Conservation (phyloP, 1,284 basidiomycete genomes). For the Tylopilus sp. region DNA sequence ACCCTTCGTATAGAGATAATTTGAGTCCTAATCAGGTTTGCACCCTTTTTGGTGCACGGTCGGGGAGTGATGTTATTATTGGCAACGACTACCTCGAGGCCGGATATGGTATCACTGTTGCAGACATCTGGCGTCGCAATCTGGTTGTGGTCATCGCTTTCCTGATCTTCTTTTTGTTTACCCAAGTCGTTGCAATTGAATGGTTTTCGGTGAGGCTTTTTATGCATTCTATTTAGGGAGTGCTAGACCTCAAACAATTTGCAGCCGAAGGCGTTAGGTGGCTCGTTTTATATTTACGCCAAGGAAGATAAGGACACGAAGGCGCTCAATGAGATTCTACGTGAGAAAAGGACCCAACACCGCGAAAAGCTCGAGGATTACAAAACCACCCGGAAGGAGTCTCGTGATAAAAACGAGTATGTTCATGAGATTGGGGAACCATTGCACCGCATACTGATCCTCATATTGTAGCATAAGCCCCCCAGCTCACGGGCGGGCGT, state of each 20-base stretch:
- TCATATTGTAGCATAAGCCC: conserved; percentile 1
- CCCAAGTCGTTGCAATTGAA: conserved; percentile 60
- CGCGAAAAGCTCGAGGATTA: conserved; percentile 32
- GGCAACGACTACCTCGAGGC: conserved; percentile 60
- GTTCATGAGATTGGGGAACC: background rate
- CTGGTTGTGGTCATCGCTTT: conserved; percentile 58
- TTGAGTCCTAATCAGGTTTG: conserved; percentile 67
- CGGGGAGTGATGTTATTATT: conserved; percentile 46
- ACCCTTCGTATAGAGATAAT: conserved; percentile 33
- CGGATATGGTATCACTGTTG: conserved; percentile 47
- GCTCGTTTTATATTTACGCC: conserved; percentile 62
- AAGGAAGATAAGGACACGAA: conserved; percentile 69
- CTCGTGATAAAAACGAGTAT: conserved; percentile 22
- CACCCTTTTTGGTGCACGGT: conserved; percentile 56
- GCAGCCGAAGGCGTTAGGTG: conserved; percentile 48
- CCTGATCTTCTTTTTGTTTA: conserved; percentile 63
- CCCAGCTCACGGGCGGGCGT: conserved; percentile 44
- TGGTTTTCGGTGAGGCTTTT: conserved; percentile 51
- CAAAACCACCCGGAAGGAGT: conserved; percentile 17
- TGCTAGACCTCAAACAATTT: background rate
- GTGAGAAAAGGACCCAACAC: conserved; percentile 44
- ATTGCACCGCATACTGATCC: conserved; percentile 1
- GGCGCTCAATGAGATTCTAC: conserved; percentile 58
- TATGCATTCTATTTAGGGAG: background rate
- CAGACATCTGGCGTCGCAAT: conserved; percentile 60